Evolutionary conservation across 352 stramenopile species (phyloP).

Genomic region (Thalassiosira hispida): DNA sequence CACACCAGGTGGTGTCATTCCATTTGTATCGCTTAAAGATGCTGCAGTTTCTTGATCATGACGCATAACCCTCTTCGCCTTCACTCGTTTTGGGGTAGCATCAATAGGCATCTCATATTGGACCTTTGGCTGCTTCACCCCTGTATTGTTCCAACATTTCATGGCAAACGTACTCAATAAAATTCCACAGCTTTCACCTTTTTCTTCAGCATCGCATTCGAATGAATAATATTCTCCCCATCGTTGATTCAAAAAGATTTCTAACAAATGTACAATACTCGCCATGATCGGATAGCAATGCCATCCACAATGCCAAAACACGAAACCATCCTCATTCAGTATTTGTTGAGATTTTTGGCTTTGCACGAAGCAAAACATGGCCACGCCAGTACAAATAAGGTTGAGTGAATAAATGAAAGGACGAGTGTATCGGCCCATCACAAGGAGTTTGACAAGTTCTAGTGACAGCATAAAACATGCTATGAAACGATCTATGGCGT

Average conservation of each 20-base stretch:
- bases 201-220: background rate
- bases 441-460: slow-evolving; percentile 42
- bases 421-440: slow-evolving; percentile 46
- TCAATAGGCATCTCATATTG: background rate
- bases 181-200: background rate
- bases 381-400: slow-evolving; percentile 13
- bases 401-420: slow-evolving; percentile 35
- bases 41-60: background rate
- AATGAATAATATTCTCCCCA: slow-evolving; percentile 38
- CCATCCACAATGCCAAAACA: slow-evolving; percentile 65
- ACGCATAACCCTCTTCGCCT: background rate
- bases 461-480: slow-evolving; percentile 41
- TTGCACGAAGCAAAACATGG: slow-evolving; percentile 51
- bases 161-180: slow-evolving; percentile 12
- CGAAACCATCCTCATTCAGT: slow-evolving; percentile 50
- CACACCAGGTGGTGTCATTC: background rate
- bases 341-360: slow-evolving; percentile 37
- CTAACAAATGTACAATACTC: slow-evolving; percentile 33
- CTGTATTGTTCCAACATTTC: background rate
- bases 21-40: background rate
- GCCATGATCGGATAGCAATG: slow-evolving; percentile 54
- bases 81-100: background rate
- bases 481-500: slow-evolving; percentile 52
- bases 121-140: background rate
- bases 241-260: slow-evolving; percentile 25